Base-by-base conservation (phyloP, 257 asterid genomes). In the Striga asiatica region DNA sequence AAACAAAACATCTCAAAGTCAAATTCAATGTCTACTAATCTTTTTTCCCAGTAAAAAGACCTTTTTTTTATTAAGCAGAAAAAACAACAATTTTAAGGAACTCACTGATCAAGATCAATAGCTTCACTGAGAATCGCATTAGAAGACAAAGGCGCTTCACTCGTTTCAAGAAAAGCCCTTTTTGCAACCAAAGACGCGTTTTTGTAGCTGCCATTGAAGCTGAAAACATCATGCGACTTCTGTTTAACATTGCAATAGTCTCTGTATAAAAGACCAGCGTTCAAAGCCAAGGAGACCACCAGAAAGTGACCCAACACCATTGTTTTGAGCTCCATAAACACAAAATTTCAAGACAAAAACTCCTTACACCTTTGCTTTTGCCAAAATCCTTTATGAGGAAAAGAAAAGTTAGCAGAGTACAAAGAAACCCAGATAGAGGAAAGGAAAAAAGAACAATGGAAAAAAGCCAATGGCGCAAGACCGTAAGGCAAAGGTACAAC, bases 41-140 rank as follows among this genome's bases (percentile, higher is more conserved):
- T n/a, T n/a, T n/a, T n/a, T n/a, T n/a, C n/a, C n/a, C n/a, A n/a
- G n/a, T n/a, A n/a, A n/a, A n/a, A n/a, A n/a, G n/a, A n/a, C n/a
- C n/a, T n/a, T n/a, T n/a, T n/a, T n/a, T n/a, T n/a, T n/a, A n/a
- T n/a, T n/a, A n/a, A n/a, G n/a, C n/a, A n/a, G n/a, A n/a, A n/a
- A n/a, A n/a, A n/a, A n/a, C n/a, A n/a, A n/a, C n/a, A n/a, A n/a
- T n/a, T n/a, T n/a, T n/a, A 4, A 41, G 7, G 23, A 3, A 82
- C 97, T 85, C 70, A 89, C 97, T 85, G 97, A 64, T 85, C 94
- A 46, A 89, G 79, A 66, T 89, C 80, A 55, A 89, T 82, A 19
- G 67, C 66, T 50, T 74, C 78, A 54, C 23, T 52, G 8, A 60
- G 61, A 38, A 64, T 5, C 19, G 51, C 43, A 31, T 58, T 65